phyloP scores from a whole-genome alignment of 768 basidiomycete genomes.

The Tylopilus subfusipes region DNA sequence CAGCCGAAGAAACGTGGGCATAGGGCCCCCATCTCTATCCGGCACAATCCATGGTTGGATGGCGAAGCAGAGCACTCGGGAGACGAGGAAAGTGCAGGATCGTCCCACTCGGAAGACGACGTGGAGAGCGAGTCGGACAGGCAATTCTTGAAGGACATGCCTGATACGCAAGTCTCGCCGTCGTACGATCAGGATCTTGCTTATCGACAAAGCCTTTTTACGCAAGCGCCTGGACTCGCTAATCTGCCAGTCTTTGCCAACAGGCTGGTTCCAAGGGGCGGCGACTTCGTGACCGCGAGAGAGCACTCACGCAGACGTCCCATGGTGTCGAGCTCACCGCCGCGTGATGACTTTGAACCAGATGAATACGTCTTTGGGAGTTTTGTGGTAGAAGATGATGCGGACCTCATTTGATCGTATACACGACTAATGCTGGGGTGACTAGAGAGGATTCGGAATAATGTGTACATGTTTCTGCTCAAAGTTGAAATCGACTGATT shows the following conservation, averaged over 20 bases:
- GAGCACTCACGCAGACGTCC: conserved; percentile 32
- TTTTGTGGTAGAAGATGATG: conserved; percentile 80
- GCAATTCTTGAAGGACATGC: conserved; percentile 59
- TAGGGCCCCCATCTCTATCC: conserved; percentile 34
- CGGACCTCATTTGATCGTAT: conserved; percentile 45
- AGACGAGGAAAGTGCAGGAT: conserved; percentile 68
- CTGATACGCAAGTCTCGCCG: conserved; percentile 63
- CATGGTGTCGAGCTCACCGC: conserved; percentile 60
- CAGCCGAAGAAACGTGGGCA: conserved; percentile 20
- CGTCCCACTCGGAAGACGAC: conserved; percentile 50
- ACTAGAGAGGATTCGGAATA: background rate
- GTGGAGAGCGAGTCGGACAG: conserved; percentile 64
- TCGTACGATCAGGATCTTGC: conserved; percentile 71
- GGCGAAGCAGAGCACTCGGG: conserved; percentile 76
- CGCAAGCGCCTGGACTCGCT: conserved; percentile 49
- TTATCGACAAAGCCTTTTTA: conserved; percentile 70
- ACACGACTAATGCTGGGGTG: conserved; percentile 4
- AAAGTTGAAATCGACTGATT: background rate
- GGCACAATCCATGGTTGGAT: conserved; percentile 52
- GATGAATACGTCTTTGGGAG: conserved; percentile 73
- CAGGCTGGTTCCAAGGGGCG: conserved; percentile 45
- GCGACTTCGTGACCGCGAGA: conserved; percentile 34
- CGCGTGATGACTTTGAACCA: conserved; percentile 43
- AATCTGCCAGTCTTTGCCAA: conserved; percentile 52
- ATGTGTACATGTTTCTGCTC: background rate